Conservation (phyloP, 2,329 filamentous ascomycete genomes). For the Paraphaeosphaeria sporulosa region DNA sequence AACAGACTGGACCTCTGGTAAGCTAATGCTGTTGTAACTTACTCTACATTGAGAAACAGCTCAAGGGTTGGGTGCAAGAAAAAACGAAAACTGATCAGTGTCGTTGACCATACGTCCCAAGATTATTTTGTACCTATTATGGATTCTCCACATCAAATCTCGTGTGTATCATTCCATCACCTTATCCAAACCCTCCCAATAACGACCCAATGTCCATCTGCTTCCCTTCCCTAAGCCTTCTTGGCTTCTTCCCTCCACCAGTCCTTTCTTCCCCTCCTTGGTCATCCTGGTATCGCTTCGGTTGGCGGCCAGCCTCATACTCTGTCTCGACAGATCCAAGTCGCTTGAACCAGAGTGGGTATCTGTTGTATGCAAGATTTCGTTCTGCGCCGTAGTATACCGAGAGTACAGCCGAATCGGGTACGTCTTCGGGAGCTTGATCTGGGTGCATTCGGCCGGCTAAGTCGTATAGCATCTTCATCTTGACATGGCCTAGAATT, state of each 20-base stretch:
- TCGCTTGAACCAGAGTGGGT: constrained; percentile 4
- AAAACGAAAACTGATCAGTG: no score
- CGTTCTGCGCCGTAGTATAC: constrained; percentile 12
- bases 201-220: constrained; percentile 31
- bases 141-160: no score
- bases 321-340: not conserved
- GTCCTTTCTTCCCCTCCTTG: not conserved
- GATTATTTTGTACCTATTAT: no score
- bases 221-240: constrained; percentile 29
- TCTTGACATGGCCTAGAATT: constrained; percentile 17
- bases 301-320: not conserved
- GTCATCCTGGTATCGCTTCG: not conserved
- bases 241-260: constrained; percentile 23
- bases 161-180: not conserved
- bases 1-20: no score
- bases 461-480: constrained; percentile 23
- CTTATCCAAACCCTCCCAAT: constrained; percentile 28
- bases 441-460: constrained; percentile 4
- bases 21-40: no score
- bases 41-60: no score
- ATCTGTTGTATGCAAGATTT: not conserved
- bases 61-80: no score
- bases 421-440: not conserved
- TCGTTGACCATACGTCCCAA: no score
- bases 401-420: constrained; percentile 2